Evolutionary conservation across 495 filamentous ascomycete genomes (phyloP), one percentile per base, ranked within the genome.

Genomic region (Talaromyces borbonicus): DNA sequence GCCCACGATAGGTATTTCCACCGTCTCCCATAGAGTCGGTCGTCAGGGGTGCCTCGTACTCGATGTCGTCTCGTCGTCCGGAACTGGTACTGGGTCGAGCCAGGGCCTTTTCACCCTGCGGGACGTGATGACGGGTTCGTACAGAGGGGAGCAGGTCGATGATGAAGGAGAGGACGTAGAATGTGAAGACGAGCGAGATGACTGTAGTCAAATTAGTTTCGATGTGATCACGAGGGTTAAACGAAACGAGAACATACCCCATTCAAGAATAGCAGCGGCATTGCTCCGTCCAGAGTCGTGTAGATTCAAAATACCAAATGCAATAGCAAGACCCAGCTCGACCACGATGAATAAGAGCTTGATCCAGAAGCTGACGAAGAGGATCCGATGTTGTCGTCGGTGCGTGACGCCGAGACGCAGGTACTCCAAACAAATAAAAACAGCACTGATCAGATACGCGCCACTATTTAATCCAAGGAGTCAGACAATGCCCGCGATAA

Each of bases 381-480:
- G 73, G 41, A 93, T 62, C 20, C 72, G 71, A 60, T 88, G 81
- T 33, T 85, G 67, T 0, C 56, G 49, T 46, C 81, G 80, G 68
- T 84, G 85, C 52, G 81, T 79, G 41, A 80, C 79, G 24, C 89
- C 87, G 0, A 97, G 71, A 0, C 83, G 79, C 51, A 90, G 78
- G 60, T 94, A 96, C 54, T 95, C 90, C 63, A 77, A 78, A 67
- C 87, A 93, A 50, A 89, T 83, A 55, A 88, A 83, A 43, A 94
- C 76, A 30, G 88, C 88, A 14, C 79, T 84, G 24, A 95, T 54
- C 20, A 94, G 63, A 56, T 90, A 80, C 36, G 62, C 73, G 18
- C 57, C 67, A 49, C 61, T 48, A 25, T 39, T 29, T 0, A 9
- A 36, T 3, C 16, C 18, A n/a, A n/a, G n/a, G n/a, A n/a, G 30